These are phyloP conservation scores for Pleurotus platypus DNA, from an alignment of 768 basidiomycete genomes.

Conservation along the genomic window DNA sequence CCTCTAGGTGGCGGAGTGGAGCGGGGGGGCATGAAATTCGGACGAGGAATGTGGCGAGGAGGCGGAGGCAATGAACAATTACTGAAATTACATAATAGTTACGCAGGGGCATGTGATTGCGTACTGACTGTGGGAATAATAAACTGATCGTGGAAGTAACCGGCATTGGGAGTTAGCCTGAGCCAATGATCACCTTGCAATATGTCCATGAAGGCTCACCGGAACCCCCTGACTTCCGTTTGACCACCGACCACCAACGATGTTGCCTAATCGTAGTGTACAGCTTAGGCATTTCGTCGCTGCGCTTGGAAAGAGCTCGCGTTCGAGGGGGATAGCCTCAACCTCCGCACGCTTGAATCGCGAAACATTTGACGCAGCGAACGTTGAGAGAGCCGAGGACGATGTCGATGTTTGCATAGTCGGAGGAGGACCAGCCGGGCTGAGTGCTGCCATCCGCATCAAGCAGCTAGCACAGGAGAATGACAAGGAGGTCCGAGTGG, in stretches of 20 bases:
- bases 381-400: conserved; percentile 82
- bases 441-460: conserved; percentile 92
- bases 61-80: background rate
- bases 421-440: conserved; percentile 91
- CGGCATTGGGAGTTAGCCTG: too few species aligned
- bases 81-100: too few species aligned
- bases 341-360: conserved; percentile 14
- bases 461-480: conserved; percentile 87
- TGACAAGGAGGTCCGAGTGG: conserved; percentile 81
- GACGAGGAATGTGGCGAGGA: background rate
- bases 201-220: background rate
- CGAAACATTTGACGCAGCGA: conserved; percentile 42
- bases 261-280: background rate
- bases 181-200: too few species aligned
- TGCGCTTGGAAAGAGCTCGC: conserved; percentile 61
- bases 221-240: background rate
- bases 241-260: background rate
- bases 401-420: conserved; percentile 97
- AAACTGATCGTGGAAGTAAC: background rate
- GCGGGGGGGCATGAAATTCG: conserved; percentile 16
- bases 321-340: conserved; percentile 30
- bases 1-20: conserved; percentile 32
- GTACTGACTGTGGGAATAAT: background rate
- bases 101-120: too few species aligned
- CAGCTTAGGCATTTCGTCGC: background rate